Conservation (phyloP, 805 yeast species). For the Schwanniomyces pseudopolymorphus region DNA sequence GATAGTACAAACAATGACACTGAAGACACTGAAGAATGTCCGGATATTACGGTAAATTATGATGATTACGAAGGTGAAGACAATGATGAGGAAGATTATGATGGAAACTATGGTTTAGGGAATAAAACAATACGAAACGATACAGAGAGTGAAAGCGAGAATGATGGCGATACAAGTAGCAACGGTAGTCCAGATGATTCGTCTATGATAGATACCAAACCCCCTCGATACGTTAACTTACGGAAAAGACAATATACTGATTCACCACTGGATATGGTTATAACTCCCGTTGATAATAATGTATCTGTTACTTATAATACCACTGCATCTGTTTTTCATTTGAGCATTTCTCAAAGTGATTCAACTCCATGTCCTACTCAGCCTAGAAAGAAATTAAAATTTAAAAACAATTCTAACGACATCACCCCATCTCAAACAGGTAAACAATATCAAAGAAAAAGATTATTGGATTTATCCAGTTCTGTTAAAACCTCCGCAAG, state of each 20-base stretch:
- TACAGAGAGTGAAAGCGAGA: conserved; percentile 13
- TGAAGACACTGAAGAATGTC: not conserved
- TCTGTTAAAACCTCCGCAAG: conserved; percentile 29
- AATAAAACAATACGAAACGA: conserved; percentile 26
- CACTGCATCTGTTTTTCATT: conserved; percentile 11
- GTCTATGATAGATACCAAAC: not conserved
- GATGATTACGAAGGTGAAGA: conserved; percentile 5
- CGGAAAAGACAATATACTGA: conserved; percentile 27
- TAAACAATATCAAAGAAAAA: conserved; percentile 14
- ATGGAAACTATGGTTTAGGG: conserved; percentile 15
- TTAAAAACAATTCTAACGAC: conserved; percentile 14
- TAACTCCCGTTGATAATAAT: conserved; percentile 19
- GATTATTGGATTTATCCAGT: conserved; percentile 29
- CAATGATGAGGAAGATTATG: conserved; percentile 11
- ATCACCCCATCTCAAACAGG: conserved; percentile 9
- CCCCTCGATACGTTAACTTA: conserved; percentile 20
- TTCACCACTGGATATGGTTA: conserved; percentile 23
- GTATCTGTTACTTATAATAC: conserved; percentile 9
- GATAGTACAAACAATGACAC: not conserved
- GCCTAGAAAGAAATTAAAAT: conserved; percentile 36
- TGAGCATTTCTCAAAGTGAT: conserved; percentile 35
- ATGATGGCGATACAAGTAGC: conserved; percentile 4
- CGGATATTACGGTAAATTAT: conserved; percentile 1
- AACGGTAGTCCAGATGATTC: not conserved
- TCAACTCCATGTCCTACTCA: conserved; percentile 46